Percentiles rank a stretch among this genome's conserved stretches.
phyloP scores from a whole-genome alignment of 1,284 basidiomycete genomes.

The Cryptococcus sp. region DNA sequence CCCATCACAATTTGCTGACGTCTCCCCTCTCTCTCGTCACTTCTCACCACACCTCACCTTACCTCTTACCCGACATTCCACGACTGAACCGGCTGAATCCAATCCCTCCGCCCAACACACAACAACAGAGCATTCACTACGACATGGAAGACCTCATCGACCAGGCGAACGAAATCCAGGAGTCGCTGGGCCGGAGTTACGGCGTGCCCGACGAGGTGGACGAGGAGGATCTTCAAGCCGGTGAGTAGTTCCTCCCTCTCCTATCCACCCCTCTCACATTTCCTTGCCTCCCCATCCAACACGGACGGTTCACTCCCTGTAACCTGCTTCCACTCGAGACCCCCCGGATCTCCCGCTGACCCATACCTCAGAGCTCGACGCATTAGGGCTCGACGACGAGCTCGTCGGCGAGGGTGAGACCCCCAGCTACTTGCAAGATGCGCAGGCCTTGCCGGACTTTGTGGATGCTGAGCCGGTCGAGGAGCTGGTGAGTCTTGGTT shows the following conservation, averaged over 20 bases:
- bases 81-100: no score
- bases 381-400: slow-evolving; percentile 68
- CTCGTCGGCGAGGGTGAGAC: slow-evolving; percentile 74
- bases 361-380: slow-evolving; percentile 84
- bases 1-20: no score
- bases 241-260: slow-evolving; percentile 52
- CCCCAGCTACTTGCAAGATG: slow-evolving; percentile 75
- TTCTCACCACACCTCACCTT: not conserved
- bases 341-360: no score
- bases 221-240: slow-evolving; percentile 94
- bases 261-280: not conserved
- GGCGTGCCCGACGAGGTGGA: slow-evolving; percentile 97
- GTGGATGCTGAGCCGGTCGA: slow-evolving; percentile 71
- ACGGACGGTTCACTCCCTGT: not conserved
- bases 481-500: slow-evolving; percentile 29
- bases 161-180: slow-evolving; percentile 96
- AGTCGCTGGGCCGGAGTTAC: slow-evolving; percentile 87
- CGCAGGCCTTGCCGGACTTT: slow-evolving; percentile 84
- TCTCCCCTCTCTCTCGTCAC: not conserved
- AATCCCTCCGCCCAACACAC: not conserved
- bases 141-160: slow-evolving; percentile 99
- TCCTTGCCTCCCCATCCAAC: slow-evolving; percentile 2
- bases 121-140: slow-evolving; percentile 79
- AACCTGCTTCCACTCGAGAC: slow-evolving; percentile 4
- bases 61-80: not conserved